phyloP scores from a whole-genome alignment of 2,329 filamentous ascomycete genomes.

The Nakataea oryzae region DNA sequence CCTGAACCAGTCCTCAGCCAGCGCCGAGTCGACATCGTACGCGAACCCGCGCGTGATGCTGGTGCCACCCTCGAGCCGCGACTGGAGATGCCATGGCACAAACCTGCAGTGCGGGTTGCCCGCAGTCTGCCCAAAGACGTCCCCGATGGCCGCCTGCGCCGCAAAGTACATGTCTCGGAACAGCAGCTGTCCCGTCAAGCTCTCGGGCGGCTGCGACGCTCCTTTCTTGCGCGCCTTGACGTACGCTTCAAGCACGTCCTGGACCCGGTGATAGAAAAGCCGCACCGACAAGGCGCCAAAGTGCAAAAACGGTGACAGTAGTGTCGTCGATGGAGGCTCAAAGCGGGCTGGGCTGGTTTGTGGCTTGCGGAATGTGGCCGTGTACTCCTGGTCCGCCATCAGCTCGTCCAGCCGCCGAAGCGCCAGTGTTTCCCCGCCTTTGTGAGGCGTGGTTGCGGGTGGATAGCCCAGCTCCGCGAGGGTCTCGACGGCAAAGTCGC shows the following conservation, averaged over 20 bases:
- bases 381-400: conserved; percentile 53
- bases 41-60: conserved; percentile 24
- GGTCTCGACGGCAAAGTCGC: conserved; percentile 61
- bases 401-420: conserved; percentile 47
- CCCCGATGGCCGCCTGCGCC: conserved; percentile 59
- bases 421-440: conserved; percentile 60
- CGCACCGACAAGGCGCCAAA: conserved; percentile 63
- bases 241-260: conserved; percentile 48
- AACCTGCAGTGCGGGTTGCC: conserved; percentile 61
- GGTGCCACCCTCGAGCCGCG: conserved; percentile 34
- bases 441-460: conserved; percentile 53
- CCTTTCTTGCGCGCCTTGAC: conserved; percentile 42
- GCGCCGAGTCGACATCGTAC: conserved; percentile 51
- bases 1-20: conserved; percentile 55
- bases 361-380: conserved; percentile 66
- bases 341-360: conserved; percentile 66
- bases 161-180: conserved; percentile 82
- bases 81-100: conserved; percentile 68
- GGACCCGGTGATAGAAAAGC: conserved; percentile 62
- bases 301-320: conserved; percentile 64
- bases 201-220: conserved; percentile 55
- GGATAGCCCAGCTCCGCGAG: conserved; percentile 61
- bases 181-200: conserved; percentile 60
- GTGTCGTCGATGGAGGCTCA: conserved; percentile 60
- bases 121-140: conserved; percentile 51